Evolutionary conservation across 805 yeast species (phyloP), one percentile per base, ranked within the genome.

Genomic region (Schizosaccharomyces cryophilus): DNA sequence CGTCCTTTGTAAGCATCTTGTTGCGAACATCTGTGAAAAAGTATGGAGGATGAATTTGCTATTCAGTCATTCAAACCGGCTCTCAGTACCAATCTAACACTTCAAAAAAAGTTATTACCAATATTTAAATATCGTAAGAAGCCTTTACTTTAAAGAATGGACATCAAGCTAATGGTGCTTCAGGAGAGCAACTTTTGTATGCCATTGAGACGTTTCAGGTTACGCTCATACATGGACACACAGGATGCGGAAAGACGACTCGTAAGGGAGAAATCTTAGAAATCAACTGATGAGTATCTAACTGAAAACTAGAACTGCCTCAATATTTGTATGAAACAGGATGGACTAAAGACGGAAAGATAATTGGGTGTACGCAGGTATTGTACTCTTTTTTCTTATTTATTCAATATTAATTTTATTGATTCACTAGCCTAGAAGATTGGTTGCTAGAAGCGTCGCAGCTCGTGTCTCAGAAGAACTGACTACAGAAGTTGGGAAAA

Each of bases 401-500:
- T 31, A 24, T 17, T 24, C 2, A 9, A n/a, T 61, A 9, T 55
- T 2, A 5, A 6, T 17, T 17, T 51, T 24, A 51, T 29, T 51
- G 9, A 51, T 51, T 29, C 15, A 5, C 2, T 42, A 66, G 66
- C 68, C 68, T 4, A 63, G 68, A 5, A 59, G 67, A 51, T 51
- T 66, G 4, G 68, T 68, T 4, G 68, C 69, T 5, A 64, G 72
- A 11, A 76, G 86, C 21, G 85, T 83, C 4, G 87, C 87, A 1
- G 75, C 78, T 63, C 75, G 95, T 68, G 95, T 87, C 1, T 79
- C 88, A 42, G 78, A 79, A 60, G 95, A 87, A 70, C 78, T 83
- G 78, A 76, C 74, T 5, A 80, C 81, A 15, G 64, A 68, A 24
- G 62, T 86, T 5, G 95, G 95, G 1, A 78, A 77, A 5, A 82